Percentiles rank a stretch among this genome's conserved stretches.
These are phyloP conservation scores for Balakata baccata DNA, from an alignment of 345 rosid species.

Conservation along the genomic window DNA sequence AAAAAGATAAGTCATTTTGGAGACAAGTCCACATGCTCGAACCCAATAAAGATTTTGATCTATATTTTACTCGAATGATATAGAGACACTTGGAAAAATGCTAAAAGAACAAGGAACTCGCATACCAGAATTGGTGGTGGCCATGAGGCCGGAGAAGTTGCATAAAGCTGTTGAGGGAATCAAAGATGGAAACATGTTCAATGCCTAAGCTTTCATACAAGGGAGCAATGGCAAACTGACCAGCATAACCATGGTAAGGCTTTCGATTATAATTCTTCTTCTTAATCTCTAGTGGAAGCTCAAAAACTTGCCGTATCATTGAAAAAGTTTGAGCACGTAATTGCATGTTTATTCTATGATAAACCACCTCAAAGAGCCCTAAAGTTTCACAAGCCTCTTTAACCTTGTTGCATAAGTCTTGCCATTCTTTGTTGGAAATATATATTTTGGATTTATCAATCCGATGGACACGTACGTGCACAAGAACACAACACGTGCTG, in stretches of 20 bases:
- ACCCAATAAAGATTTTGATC: too few species aligned
- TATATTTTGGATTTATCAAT: background rate
- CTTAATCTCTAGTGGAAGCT: slow-evolving; percentile 13
- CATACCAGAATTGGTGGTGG: too few species aligned
- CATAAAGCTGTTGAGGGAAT: slow-evolving; percentile 6
- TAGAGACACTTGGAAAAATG: too few species aligned
- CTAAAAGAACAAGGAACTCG: too few species aligned
- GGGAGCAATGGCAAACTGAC: background rate
- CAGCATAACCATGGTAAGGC: slow-evolving; percentile 17
- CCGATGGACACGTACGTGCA: too few species aligned
- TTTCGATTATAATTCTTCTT: slow-evolving; percentile 5
- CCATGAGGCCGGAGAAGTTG: background rate
- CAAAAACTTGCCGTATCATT: slow-evolving; percentile 7
- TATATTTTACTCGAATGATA: too few species aligned
- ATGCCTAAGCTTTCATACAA: slow-evolving; percentile 20
- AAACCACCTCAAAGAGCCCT: slow-evolving; percentile 1
- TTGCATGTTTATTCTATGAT: background rate
- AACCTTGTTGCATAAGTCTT: background rate
- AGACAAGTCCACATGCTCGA: too few species aligned
- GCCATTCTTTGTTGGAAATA: background rate
- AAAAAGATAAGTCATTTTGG: too few species aligned
- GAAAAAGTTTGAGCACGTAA: slow-evolving; percentile 11
- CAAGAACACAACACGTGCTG: too few species aligned
- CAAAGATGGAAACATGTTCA: slow-evolving; percentile 16
- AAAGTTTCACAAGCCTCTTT: too few species aligned